phyloP scores from a whole-genome alignment of 2,329 filamentous ascomycete genomes.

The Trichoderma koningiopsis region DNA sequence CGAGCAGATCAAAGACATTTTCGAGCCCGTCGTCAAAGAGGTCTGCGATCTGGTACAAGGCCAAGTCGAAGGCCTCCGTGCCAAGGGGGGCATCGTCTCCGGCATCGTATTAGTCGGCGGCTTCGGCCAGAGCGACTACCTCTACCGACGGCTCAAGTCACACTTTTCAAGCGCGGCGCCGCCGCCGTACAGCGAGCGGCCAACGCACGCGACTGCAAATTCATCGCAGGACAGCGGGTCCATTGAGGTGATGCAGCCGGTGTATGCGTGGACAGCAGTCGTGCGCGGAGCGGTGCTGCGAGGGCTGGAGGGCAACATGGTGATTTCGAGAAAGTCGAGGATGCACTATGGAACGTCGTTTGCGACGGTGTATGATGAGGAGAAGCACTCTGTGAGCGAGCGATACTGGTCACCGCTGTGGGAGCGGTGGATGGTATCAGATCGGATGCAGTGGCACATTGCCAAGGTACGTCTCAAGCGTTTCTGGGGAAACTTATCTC shows the following conservation, averaged over 20 bases:
- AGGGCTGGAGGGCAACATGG: constrained; percentile 77
- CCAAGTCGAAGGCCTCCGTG: constrained; percentile 64
- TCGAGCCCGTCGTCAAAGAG: constrained; percentile 73
- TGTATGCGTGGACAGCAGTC: constrained; percentile 81
- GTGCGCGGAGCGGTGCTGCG: constrained; percentile 75
- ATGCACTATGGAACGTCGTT: constrained; percentile 82
- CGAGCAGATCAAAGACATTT: constrained; percentile 70
- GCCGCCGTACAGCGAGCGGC: constrained; percentile 67
- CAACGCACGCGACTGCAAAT: constrained; percentile 62
- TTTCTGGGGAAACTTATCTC: background rate
- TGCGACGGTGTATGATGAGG: constrained; percentile 77
- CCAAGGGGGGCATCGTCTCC: constrained; percentile 63
- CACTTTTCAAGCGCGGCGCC: constrained; percentile 65
- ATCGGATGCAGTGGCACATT: constrained; percentile 86
- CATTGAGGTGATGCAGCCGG: constrained; percentile 79
- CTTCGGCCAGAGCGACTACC: constrained; percentile 77
- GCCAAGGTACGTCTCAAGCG: constrained; percentile 60
- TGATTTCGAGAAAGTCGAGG: constrained; percentile 71
- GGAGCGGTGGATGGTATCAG: constrained; percentile 81
- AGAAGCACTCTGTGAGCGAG: constrained; percentile 71
- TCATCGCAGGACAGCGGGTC: constrained; percentile 54
- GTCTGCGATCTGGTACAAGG: constrained; percentile 69
- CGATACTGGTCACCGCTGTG: constrained; percentile 78
- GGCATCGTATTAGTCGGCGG: constrained; percentile 83
- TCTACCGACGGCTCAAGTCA: constrained; percentile 69